Conservation (phyloP, 768 basidiomycete species). For the Arthromyces matolae region DNA sequence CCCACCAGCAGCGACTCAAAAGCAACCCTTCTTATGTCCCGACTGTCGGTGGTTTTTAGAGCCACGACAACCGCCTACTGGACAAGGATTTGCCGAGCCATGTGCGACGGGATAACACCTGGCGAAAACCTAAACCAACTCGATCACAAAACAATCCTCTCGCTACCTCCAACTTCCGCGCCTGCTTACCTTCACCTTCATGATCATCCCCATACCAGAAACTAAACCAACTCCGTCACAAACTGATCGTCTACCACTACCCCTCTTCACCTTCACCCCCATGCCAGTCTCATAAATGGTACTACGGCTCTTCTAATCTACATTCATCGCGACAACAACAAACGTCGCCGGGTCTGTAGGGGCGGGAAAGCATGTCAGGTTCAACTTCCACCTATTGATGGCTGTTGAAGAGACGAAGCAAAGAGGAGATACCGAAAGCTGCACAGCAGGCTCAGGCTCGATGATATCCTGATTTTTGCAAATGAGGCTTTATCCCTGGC, state of each 20-base stretch:
- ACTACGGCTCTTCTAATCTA: too few species aligned
- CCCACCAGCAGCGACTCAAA: slow-evolving; percentile 82
- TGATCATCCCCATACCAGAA: too few species aligned
- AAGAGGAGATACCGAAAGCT: slow-evolving; percentile 55
- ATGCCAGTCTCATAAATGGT: too few species aligned
- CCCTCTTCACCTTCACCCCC: too few species aligned
- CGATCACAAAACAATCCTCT: too few species aligned
- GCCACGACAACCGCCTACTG: slow-evolving; percentile 87
- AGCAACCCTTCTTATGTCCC: slow-evolving; percentile 87
- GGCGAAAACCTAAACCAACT: too few species aligned
- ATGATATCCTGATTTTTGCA: slow-evolving; percentile 35
- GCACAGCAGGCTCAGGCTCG: slow-evolving; percentile 26
- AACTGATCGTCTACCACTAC: too few species aligned
- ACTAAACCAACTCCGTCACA: too few species aligned
- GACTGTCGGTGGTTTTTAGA: slow-evolving; percentile 90
- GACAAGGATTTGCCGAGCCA: slow-evolving; percentile 79
- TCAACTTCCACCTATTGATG: slow-evolving; percentile 62
- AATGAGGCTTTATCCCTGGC: slow-evolving; percentile 40
- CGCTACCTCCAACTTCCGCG: too few species aligned
- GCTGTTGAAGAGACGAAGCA: slow-evolving; percentile 85
- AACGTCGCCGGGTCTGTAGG: slow-evolving; percentile 85
- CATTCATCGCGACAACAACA: too few species aligned
- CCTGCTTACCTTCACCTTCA: too few species aligned
- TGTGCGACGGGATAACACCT: too few species aligned
- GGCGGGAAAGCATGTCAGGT: slow-evolving; percentile 33